Evolutionary conservation across 176 grass and related monocot species (phyloP), one percentile per base, ranked within the genome.

Genomic region (Triticum monococcum): DNA sequence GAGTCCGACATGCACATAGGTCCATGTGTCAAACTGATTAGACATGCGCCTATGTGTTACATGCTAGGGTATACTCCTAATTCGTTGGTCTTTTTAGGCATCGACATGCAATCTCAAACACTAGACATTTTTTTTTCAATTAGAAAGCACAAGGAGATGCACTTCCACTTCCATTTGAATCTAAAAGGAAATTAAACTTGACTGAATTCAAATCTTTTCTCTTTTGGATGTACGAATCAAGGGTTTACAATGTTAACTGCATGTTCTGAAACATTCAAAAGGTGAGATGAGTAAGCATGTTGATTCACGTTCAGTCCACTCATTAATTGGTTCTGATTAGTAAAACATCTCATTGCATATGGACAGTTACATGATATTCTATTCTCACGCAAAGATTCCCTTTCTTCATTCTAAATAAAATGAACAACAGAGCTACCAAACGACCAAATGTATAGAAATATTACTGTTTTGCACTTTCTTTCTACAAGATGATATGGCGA

Each of bases 401-500:
- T 70, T 37, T 70, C 18, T 40, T 38, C 2, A 2, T 54, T 54
- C 0, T 54, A 2, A 7, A 54, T 54, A 18, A 54, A 18, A 54
- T 17, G 50, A 18, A 54, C 16, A 18, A 4, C 7, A 25, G 70
- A 73, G 38, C 11, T 73, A 54, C 12, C 24, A 5, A 25, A 45
- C 1, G 22, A 41, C 6, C 35, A 38, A 41, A 72, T 7, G 10
- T 24, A 72, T 43, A 72, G 37, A 23, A 41, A n/a, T 1, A 72
- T 72, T 43, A 46, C 12, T 3, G 12, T 18, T 25, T 45, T 46
- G 14, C 5, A 37, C 16, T 64, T 75, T 20, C 59, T 33, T 84
- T 83, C 56, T 64, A 66, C 65, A 10, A 87, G 40, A 79, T 79
- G 45, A 84, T 80, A 36, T 61, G 2, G 8, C 74, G 85, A 84